Conservation (phyloP, 2,329 filamentous ascomycete genomes). For the Fonsecaea pugnacius region DNA sequence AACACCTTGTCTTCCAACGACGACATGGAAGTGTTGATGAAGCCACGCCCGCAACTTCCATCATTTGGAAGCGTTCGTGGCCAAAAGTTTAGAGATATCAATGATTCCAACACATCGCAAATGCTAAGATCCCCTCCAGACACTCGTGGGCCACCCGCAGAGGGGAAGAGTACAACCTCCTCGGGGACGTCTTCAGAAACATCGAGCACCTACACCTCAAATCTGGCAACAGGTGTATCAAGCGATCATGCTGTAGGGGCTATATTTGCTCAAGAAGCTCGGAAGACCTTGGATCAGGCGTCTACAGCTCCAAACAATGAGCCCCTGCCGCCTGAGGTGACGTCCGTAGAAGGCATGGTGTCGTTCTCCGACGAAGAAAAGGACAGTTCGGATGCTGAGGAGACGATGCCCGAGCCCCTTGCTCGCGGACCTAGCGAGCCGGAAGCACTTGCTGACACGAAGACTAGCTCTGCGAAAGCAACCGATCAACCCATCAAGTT, state of each 20-base stretch:
- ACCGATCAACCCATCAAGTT: constrained; percentile 14
- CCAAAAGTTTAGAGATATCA: constrained; percentile 40
- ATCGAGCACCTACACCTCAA: constrained; percentile 41
- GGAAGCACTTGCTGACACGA: not conserved
- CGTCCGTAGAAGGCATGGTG: constrained; percentile 68
- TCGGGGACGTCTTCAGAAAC: constrained; percentile 40
- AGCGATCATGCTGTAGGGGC: constrained; percentile 58
- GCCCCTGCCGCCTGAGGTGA: constrained; percentile 72
- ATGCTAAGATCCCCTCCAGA: constrained; percentile 39
- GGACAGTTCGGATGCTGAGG: constrained; percentile 24
- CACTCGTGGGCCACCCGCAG: constrained; percentile 12
- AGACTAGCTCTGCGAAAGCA: not conserved
- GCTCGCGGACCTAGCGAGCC: not conserved
- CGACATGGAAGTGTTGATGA: constrained; percentile 61
- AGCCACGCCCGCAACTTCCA: constrained; percentile 63
- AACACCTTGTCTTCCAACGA: constrained; percentile 47
- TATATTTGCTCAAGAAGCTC: constrained; percentile 53
- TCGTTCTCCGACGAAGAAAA: constrained; percentile 64
- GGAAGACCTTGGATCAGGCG: constrained; percentile 34
- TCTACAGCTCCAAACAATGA: constrained; percentile 51
- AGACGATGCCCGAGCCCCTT: not conserved
- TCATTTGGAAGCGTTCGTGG: constrained; percentile 67
- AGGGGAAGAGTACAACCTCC: constrained; percentile 14
- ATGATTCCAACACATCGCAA: constrained; percentile 16
- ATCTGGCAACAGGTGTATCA: constrained; percentile 45